Base-by-base conservation (phyloP, 169 alveolate genomes). In the Plasmodium yoelii region DNA sequence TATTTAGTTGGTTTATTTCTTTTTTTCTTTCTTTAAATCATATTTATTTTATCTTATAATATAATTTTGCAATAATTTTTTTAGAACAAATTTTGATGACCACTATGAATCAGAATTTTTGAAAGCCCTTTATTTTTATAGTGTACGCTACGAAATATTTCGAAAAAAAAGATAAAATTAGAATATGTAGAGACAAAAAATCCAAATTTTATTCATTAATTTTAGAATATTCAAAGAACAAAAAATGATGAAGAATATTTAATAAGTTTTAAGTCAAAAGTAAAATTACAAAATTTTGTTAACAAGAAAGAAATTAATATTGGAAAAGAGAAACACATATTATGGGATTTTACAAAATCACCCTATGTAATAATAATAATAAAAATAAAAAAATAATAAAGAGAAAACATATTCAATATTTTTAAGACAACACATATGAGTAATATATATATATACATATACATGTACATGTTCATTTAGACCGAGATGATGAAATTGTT, bases 101-200 rank as follows among this genome's bases (percentile, higher is more conserved):
- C 65, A 63, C 13, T 77, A 77, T 57, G 88, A 77, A 77, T 57
- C 65, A 15, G 88, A 77, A 64, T 77, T 77, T 13, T 77, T 77
- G 68, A 77, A 77, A 59, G 88, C 88, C 12, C 59, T 77, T 24
- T 64, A 77, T 53, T 77, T 63, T 64, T 77, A 77, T 42, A 77
- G 77, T 18, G 88, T 77, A 77, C 19, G 39, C 5, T 12, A 42
- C n/a, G 28, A 46, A 68, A 75, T 5, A 64, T 34, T 34, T 34
- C 42, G 51, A 77, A 15, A 64, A 47, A n/a, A 46, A 75, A 19
- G n/a, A 75, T 22, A 10, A 2, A 26, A 46, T 12, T 5, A 34
- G 18, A 28, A 61, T 9, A 49, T 61, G 61, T 15, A 19, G 18
- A 19, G 28, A 46, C 15, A 67, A 19, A 47, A 64, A 28, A 64